phyloP scores from a whole-genome alignment of 202 grass and related monocot species.

The Brachypodium distachyon region DNA sequence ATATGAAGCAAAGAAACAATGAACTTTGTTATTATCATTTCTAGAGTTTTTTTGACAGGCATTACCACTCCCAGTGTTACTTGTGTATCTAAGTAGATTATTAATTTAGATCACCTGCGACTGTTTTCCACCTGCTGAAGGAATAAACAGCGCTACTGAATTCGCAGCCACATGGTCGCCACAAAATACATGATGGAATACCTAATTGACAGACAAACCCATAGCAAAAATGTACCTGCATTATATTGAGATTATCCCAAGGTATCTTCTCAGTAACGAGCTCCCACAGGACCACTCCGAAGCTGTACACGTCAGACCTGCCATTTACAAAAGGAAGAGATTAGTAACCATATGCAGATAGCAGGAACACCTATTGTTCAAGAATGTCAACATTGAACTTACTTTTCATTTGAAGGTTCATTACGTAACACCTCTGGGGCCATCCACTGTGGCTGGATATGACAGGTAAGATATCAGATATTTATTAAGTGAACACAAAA shows the following conservation, averaged over 20 bases:
- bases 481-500: conserved; percentile 11
- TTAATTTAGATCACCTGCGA: background rate
- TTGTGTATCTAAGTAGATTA: background rate
- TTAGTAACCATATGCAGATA: background rate
- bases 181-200: background rate
- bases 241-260: conserved; percentile 81
- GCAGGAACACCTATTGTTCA: background rate
- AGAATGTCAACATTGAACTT: background rate
- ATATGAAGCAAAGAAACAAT: background rate
- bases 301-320: conserved; percentile 91
- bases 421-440: too few species aligned
- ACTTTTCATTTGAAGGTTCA: conserved; percentile 89
- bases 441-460: conserved; percentile 88
- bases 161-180: background rate
- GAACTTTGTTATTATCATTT: background rate
- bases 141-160: background rate
- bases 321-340: conserved; percentile 8
- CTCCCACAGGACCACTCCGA: conserved; percentile 77
- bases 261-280: conserved; percentile 82
- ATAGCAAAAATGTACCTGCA: conserved; percentile 41
- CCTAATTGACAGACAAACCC: background rate
- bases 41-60: too few species aligned
- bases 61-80: too few species aligned
- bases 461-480: background rate
- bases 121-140: background rate